Evolutionary conservation across 345 rosid genomes (phyloP).

Genomic region (Boechera stricta): DNA sequence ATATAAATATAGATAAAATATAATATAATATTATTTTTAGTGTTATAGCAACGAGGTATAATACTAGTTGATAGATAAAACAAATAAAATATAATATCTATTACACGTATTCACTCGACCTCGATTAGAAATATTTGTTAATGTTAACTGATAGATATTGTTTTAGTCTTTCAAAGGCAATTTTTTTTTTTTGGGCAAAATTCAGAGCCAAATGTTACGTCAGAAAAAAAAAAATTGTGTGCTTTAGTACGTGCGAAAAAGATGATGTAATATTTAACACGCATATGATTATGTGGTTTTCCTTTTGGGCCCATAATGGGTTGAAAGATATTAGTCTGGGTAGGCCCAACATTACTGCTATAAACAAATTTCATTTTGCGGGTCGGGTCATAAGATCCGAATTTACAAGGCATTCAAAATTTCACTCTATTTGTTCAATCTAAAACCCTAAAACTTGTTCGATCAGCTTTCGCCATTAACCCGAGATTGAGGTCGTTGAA

Average conservation of each 20-base stretch:
- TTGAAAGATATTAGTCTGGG: neutral
- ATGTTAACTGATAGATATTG: neutral
- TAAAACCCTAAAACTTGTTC: constrained; percentile 41
- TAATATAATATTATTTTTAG: too few species aligned
- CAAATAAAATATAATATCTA: neutral
- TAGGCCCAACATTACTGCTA: neutral
- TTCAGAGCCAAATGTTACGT: neutral
- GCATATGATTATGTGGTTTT: neutral
- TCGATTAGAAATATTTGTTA: neutral
- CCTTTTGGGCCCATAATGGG: constrained; percentile 19
- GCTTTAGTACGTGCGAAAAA: too few species aligned
- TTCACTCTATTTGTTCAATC: constrained; percentile 7
- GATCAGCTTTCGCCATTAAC: constrained; percentile 27
- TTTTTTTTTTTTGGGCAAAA: neutral
- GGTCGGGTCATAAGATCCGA: constrained; percentile 36
- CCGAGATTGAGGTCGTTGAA: neutral
- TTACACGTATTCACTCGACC: neutral
- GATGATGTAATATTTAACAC: neutral
- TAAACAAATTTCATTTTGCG: neutral
- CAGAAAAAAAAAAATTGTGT: too few species aligned
- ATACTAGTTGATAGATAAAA: neutral
- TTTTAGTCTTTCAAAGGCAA: constrained; percentile 1
- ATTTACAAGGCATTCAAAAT: constrained; percentile 6
- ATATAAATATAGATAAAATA: too few species aligned
- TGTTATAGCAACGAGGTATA: too few species aligned